These are phyloP conservation scores for Santalum album DNA, from an alignment of 164 flowering plant genomes.

Conservation along the genomic window DNA sequence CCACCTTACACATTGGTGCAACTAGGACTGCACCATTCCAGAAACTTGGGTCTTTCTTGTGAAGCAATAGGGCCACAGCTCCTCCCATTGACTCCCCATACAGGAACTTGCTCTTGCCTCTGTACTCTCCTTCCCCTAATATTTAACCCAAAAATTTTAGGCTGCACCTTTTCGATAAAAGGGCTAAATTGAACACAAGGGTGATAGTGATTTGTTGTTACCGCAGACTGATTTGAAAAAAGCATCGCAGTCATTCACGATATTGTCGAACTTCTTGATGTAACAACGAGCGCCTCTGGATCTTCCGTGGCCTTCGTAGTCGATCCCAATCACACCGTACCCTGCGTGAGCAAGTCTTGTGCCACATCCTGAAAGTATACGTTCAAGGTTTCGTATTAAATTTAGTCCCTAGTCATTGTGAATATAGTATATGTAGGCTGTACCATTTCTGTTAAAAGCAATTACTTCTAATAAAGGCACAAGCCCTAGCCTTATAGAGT, in stretches of 20 bases:
- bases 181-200: no score
- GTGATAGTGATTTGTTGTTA: constrained; percentile 13
- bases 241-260: constrained; percentile 61
- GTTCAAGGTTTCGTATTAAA: no score
- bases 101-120: constrained; percentile 53
- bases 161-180: no score
- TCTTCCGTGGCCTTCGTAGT: constrained; percentile 93
- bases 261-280: constrained; percentile 75
- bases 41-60: constrained; percentile 64
- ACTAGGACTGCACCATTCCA: constrained; percentile 88
- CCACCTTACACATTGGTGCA: constrained; percentile 98
- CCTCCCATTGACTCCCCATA: constrained; percentile 99
- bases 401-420: no score
- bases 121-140: constrained; percentile 53
- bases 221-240: constrained; percentile 80
- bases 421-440: no score
- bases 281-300: constrained; percentile 86
- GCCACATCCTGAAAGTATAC: constrained; percentile 47
- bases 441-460: no score
- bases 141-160: not conserved
- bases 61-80: constrained; percentile 68
- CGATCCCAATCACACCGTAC: constrained; percentile 80
- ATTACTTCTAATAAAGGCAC: no score
- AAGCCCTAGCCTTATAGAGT: no score
- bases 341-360: constrained; percentile 57